Base-by-base conservation (phyloP, 257 asterid species). In the Pogostemon cablin region DNA sequence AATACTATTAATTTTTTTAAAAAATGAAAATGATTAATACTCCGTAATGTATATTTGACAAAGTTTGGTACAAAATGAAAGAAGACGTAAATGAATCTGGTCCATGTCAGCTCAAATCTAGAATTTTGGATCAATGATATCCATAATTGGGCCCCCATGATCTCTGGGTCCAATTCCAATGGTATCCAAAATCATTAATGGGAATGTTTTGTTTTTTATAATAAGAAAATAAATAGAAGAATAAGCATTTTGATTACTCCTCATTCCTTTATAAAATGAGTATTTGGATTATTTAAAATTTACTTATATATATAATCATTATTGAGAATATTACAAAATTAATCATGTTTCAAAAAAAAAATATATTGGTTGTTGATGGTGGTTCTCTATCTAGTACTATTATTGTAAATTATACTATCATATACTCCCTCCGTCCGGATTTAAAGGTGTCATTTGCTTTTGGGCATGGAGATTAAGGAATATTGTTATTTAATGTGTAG, bases 61-160 rank as follows among this genome's bases (percentile, higher is more conserved):
- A 7, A 47, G n/a, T 3, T 20, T 10, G 55, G 50, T 25, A 32
- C 7, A 52, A 1, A 25, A 63, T 4, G 49, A 55, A 17, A 32
- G 9, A 9, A 40, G 44, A 15, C 7, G 53, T 65, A 73, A 73
- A 57, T 65, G 67, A 73, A 11, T 7, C 7, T 58, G 75, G 76
- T 55, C 75, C 79, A 56, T 25, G 48, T 67, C 75, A 75, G 65
- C 72, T 50, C 66, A 56, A 25, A 46, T 69, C 71, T 44, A 41
- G 54, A 75, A n/a, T 7, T 32, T 62, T 66, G 73, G 73, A 74
- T 67, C 56, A 55, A 34, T 58, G 52, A 67, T 53, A 67, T 74
- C 79, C 74, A 67, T 12, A 75, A 17, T 17, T 72, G 79, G 74
- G 42, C 44, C 80, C 43, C 44, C 72, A 59, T 10, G 9, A 75